Evolutionary conservation across 1,139 yeast genomes (phyloP), one percentile per base, ranked within the genome.

Genomic region (Yamadazyma jaroonii): DNA sequence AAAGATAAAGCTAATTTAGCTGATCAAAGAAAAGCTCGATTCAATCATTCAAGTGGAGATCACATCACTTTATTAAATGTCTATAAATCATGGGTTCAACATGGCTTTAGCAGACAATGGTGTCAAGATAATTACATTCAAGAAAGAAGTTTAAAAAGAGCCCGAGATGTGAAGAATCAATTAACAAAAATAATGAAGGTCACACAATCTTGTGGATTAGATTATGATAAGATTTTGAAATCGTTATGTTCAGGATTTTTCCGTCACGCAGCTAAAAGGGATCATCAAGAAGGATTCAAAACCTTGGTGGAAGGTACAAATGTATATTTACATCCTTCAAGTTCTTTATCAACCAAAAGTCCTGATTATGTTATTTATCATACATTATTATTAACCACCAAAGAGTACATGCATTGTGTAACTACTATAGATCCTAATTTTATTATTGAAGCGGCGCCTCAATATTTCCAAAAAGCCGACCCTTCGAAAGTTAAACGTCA

Each of bases 181-280:
- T 62, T 90, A 36, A 56, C 70, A 0, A 67, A 73, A 15, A 82
- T 89, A 38, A 77, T 90, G 77, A 65, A 63, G 23, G 72, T 73
- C 4, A 57, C 83, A 1, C 47, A 59, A 0, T 76, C 84, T 30
- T 83, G 95, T 59, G 83, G 84, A 2, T 65, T 77, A 5, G 74
- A 81, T 36, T 63, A 78, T 3, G 90, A 84, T 41, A 57, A 65
- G 11, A 77, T 90, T 2, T 62, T 96, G 29, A 74, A 75, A 47
- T 84, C 95, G 0, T 63, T 92, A 15, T 89, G 95, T 46, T 74
- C 94, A 0, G 97, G 98, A 0, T 92, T 78, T 53, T 92, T 92
- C 71, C 80, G 85, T 49, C 85, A 89, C 55, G 74, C 89, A 13
- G 94, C 97, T 3, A 81, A 84, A 53, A 63, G 86, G 49, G 89